Evolutionary conservation across 2,329 filamentous ascomycete genomes (phyloP).

Genomic region (Ophiosphaerella herpotricha): DNA sequence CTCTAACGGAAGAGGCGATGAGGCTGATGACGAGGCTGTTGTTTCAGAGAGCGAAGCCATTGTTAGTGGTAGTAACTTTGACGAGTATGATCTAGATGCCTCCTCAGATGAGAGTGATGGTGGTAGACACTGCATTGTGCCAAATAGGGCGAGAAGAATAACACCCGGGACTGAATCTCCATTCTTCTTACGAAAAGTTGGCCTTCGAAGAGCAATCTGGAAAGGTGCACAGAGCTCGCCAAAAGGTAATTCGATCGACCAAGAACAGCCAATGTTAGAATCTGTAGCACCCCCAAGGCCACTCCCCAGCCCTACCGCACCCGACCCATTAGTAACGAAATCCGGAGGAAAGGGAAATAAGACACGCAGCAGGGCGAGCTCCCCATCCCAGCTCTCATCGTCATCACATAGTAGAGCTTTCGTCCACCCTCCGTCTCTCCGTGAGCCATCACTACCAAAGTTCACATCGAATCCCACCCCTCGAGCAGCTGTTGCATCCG

Average conservation of each 20-base stretch:
- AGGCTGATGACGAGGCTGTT: conserved; percentile 36
- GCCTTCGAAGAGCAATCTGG: conserved; percentile 35
- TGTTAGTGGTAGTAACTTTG: conserved; percentile 37
- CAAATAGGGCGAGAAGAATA: conserved; percentile 26
- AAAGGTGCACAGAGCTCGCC: conserved; percentile 21
- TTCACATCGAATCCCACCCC: conserved; percentile 78
- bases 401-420: conserved; percentile 32
- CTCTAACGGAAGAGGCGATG: conserved; percentile 11
- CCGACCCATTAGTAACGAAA: conserved; percentile 32
- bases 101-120: conserved; percentile 33
- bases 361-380: conserved; percentile 19
- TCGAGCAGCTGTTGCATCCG: conserved; percentile 65
- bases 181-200: conserved; percentile 32
- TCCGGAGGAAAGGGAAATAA: conserved; percentile 5
- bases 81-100: conserved; percentile 43
- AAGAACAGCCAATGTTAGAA: conserved; percentile 20
- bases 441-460: conserved; percentile 61
- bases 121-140: conserved; percentile 7
- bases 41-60: conserved; percentile 36
- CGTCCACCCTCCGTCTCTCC: conserved; percentile 54
- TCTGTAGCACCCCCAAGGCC: conserved; percentile 30
- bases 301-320: conserved; percentile 29
- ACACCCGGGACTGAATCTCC: conserved; percentile 23
- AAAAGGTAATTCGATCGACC: conserved; percentile 12
- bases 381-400: conserved; percentile 21